Conservation (phyloP, 208 protist species). For the Acanthamoeba triangularis region DNA sequence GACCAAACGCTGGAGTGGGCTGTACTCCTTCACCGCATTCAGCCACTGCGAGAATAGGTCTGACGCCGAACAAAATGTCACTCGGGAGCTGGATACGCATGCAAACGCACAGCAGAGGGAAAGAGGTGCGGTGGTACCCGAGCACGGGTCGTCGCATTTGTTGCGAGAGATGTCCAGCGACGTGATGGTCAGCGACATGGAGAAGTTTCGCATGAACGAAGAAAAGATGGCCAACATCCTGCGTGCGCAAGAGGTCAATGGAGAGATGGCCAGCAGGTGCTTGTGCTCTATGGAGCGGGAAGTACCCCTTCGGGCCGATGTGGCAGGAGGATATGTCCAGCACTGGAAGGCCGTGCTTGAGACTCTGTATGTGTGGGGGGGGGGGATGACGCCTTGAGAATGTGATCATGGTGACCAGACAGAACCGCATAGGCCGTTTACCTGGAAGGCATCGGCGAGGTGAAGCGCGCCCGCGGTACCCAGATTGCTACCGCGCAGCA, state of each 20-base stretch:
- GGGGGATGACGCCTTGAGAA: background rate
- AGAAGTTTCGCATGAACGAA: constrained; percentile 16
- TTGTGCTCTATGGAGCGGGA: background rate
- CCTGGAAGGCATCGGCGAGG: constrained; percentile 14
- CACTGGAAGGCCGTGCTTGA: constrained; percentile 11
- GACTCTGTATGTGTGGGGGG: too few species aligned
- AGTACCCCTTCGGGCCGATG: constrained; percentile 8
- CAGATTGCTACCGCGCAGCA: background rate
- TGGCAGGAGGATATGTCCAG: constrained; percentile 15
- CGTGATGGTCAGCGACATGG: constrained; percentile 53
- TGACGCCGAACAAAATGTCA: background rate
- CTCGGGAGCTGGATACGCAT: too few species aligned
- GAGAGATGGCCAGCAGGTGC: background rate
- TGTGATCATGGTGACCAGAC: background rate
- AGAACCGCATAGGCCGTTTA: background rate
- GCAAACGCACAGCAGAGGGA: too few species aligned
- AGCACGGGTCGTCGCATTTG: constrained; percentile 9
- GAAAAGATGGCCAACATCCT: constrained; percentile 46
- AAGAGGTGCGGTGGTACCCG: background rate
- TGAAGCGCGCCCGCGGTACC: background rate
- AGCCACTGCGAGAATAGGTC: constrained; percentile 21
- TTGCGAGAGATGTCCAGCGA: constrained; percentile 39
- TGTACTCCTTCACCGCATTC: constrained; percentile 33
- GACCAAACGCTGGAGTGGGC: constrained; percentile 8
- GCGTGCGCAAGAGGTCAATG: background rate